Percentiles rank a stretch among this genome's conserved stretches.
These are phyloP conservation scores for Dittrichia graveolens DNA, from an alignment of 129 eudicot species.

Conservation along the genomic window DNA sequence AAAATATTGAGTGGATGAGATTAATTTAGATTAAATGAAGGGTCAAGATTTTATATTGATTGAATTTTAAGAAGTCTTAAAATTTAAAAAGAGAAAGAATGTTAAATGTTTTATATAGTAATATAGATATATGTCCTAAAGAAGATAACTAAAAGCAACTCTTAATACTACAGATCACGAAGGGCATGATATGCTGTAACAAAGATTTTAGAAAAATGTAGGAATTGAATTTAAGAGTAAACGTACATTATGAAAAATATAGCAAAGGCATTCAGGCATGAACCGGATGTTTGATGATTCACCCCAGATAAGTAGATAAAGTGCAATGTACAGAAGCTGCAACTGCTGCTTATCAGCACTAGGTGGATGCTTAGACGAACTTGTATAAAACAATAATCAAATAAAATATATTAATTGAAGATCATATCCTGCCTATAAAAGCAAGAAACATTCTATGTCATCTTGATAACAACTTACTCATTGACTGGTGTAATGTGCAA, in stretches of 20 bases:
- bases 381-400: conserved; percentile 18
- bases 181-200: too few relatives aligned
- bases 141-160: too few relatives aligned
- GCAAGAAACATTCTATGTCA: neutral
- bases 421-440: conserved; percentile 3
- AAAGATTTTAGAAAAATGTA: neutral
- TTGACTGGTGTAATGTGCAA: conserved; percentile 66
- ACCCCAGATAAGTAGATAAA: conserved; percentile 98
- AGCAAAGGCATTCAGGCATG: conserved; percentile 99
- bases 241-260: conserved; percentile 93
- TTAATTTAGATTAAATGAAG: too few relatives aligned
- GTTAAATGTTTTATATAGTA: too few relatives aligned
- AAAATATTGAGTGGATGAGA: too few relatives aligned
- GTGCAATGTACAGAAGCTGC: conserved; percentile 92
- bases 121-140: too few relatives aligned
- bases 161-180: too few relatives aligned
- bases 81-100: too few relatives aligned
- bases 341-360: conserved; percentile 67
- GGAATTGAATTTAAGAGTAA: conserved; percentile 15
- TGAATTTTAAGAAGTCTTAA: too few relatives aligned
- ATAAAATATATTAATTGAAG: neutral
- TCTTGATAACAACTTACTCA: conserved; percentile 51
- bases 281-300: conserved; percentile 99
- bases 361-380: conserved; percentile 48
- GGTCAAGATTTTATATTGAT: too few relatives aligned